Conservation (phyloP, 371 early-diverging fungal species). For the Quaeritorhiza haematococci region DNA sequence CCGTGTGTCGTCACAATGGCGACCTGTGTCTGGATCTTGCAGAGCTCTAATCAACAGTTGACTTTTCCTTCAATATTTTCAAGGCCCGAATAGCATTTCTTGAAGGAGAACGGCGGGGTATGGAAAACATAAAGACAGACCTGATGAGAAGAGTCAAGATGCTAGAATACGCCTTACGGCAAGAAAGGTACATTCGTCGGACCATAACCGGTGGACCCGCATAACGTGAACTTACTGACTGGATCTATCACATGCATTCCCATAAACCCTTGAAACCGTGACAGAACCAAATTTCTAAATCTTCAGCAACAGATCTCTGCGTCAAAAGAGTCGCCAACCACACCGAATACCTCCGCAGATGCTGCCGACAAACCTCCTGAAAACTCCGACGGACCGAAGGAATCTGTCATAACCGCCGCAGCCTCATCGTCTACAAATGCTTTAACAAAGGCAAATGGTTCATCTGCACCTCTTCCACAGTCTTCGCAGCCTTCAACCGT, state of each 20-base stretch:
- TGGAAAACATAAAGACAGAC: conserved; percentile 71
- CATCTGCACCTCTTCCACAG: no score
- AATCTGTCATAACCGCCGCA: background rate
- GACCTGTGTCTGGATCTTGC: background rate
- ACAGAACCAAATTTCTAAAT: conserved; percentile 9
- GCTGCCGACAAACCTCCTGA: background rate
- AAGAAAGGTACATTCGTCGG: conserved; percentile 29
- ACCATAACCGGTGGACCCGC: no score
- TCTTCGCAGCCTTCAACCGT: no score
- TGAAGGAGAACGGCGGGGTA: conserved; percentile 77
- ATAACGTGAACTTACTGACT: no score
- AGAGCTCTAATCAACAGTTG: background rate
- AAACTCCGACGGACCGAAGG: no score
- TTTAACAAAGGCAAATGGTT: conserved; percentile 3
- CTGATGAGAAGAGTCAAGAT: conserved; percentile 78
- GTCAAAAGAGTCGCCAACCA: no score
- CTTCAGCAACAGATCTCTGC: conserved; percentile 3
- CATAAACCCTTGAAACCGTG: no score
- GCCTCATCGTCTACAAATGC: conserved; percentile 2
- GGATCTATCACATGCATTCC: no score
- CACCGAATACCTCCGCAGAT: conserved; percentile 1
- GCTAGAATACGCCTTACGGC: conserved; percentile 76
- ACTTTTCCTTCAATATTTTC: background rate
- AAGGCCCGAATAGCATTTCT: conserved; percentile 67
- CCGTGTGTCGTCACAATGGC: background rate